Evolutionary conservation across 106 monocot genomes (phyloP).

Genomic region (Acorus gramineus): DNA sequence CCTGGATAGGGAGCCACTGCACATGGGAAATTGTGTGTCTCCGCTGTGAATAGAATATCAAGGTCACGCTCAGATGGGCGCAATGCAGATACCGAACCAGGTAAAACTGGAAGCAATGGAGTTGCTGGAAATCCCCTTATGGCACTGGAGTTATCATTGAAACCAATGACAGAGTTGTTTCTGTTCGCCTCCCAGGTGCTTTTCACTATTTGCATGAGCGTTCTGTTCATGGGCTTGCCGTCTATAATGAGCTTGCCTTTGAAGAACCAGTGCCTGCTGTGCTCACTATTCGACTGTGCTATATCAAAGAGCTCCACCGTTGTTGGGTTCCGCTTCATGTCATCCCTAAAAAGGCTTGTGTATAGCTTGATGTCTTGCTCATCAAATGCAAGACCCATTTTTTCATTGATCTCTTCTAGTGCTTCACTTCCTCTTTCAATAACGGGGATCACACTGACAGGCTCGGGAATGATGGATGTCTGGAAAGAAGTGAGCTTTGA

Average conservation of each 20-base stretch:
- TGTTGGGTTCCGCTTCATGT: constrained; percentile 82
- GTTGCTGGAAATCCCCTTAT: constrained; percentile 66
- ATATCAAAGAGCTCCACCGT: constrained; percentile 96
- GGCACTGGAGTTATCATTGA: constrained; percentile 98
- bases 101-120: constrained; percentile 32
- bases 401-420: constrained; percentile 71
- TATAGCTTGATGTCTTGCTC: constrained; percentile 90
- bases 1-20: constrained; percentile 98
- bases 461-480: constrained; percentile 40
- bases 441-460: constrained; percentile 51
- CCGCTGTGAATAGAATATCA: constrained; percentile 87
- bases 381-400: constrained; percentile 96
- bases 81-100: constrained; percentile 48
- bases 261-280: constrained; percentile 96
- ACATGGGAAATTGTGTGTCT: constrained; percentile 96
- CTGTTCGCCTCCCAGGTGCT: constrained; percentile 72
- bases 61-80: constrained; percentile 15
- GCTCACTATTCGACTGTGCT: constrained; percentile 94
- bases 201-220: constrained; percentile 80
- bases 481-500: constrained; percentile 49
- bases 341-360: constrained; percentile 73
- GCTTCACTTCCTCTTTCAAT: constrained; percentile 73
- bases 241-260: constrained; percentile 80
- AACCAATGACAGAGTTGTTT: constrained; percentile 90
- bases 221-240: constrained; percentile 39